These are phyloP conservation scores for Raffaelea deltoideospora DNA, from an alignment of 2,329 filamentous ascomycete genomes.

Conservation along the genomic window DNA sequence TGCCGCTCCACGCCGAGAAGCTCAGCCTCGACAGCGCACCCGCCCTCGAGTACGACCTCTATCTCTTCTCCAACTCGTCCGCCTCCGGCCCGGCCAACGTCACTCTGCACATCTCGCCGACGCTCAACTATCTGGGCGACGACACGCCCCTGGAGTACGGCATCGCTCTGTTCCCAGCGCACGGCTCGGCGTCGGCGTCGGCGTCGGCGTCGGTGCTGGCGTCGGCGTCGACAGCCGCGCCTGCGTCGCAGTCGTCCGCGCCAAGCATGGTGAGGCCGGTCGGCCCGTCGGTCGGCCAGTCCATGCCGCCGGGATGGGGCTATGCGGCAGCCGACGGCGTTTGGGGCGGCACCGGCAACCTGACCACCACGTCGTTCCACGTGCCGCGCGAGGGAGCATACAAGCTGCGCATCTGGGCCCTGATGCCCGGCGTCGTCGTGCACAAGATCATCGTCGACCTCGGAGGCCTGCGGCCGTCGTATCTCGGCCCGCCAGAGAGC, in stretches of 20 bases:
- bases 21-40: constrained; percentile 33
- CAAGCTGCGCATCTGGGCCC: constrained; percentile 33
- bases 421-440: constrained; percentile 36
- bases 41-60: constrained; percentile 44
- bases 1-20: constrained; percentile 34
- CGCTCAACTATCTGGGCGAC: constrained; percentile 36
- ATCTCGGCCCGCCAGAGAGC: constrained; percentile 42
- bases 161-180: constrained; percentile 27
- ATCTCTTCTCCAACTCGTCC: constrained; percentile 37
- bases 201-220: no score
- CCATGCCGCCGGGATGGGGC: constrained; percentile 26
- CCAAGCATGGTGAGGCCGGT: constrained; percentile 25
- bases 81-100: constrained; percentile 20
- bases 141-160: constrained; percentile 33
- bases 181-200: constrained; percentile 12
- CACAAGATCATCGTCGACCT: constrained; percentile 42
- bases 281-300: constrained; percentile 22
- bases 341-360: constrained; percentile 28
- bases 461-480: constrained; percentile 37
- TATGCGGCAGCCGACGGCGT: constrained; percentile 27
- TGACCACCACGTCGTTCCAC: constrained; percentile 28
- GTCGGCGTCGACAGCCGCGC: no score
- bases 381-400: constrained; percentile 28
- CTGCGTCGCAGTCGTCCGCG: no score
- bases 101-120: constrained; percentile 36